A percentile compares a stretch with the other conserved stretches of the same genome.
Evolutionary conservation across 768 basidiomycete species (phyloP).

Genomic region (Russula olivacea): DNA sequence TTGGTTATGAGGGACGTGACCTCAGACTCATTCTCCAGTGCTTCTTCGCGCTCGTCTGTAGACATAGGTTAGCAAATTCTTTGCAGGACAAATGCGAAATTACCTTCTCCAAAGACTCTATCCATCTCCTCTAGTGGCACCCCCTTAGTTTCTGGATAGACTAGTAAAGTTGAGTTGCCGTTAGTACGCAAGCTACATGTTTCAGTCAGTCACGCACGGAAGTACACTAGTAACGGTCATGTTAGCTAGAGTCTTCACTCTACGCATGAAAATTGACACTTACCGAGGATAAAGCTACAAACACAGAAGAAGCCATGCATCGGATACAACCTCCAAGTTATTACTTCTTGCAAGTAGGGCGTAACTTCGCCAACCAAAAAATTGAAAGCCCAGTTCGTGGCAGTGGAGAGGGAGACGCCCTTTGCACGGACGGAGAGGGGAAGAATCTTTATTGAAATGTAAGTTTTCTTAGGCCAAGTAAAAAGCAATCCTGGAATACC

Average conservation of each 20-base stretch:
- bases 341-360: constrained; percentile 78
- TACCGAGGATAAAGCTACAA: constrained; percentile 77
- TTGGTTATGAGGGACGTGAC: constrained; percentile 49
- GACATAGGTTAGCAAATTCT: neutral
- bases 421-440: constrained; percentile 85
- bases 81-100: neutral
- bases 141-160: constrained; percentile 84
- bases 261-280: constrained; percentile 25
- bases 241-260: constrained; percentile 11
- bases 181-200: neutral
- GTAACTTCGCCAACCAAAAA: constrained; percentile 86
- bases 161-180: constrained; percentile 33
- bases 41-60: constrained; percentile 48
- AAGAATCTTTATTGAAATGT: constrained; percentile 58
- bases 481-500: constrained; percentile 34
- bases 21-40: constrained; percentile 60
- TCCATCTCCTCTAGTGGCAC: constrained; percentile 90
- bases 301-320: constrained; percentile 94
- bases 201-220: constrained; percentile 40
- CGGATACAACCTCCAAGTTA: constrained; percentile 87
- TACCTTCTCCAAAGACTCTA: constrained; percentile 82
- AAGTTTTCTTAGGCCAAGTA: constrained; percentile 1
- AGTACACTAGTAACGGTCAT: constrained; percentile 50
- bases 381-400: constrained; percentile 82
- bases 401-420: constrained; percentile 92